Conservation (phyloP, 306 rosid genomes). For the Fagus crenata region DNA sequence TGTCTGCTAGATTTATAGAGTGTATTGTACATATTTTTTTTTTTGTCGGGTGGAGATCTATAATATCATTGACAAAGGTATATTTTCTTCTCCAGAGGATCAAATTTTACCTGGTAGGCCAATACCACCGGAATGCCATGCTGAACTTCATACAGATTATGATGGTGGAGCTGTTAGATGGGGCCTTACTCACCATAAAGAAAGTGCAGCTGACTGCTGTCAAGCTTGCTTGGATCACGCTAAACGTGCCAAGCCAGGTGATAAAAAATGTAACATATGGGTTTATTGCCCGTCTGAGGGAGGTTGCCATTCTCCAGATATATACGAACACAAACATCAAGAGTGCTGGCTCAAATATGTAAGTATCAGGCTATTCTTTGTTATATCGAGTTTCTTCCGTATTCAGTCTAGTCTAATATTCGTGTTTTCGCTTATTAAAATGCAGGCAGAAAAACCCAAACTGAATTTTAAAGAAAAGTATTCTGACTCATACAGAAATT, state of each 20-base stretch:
- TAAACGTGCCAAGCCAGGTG: slow-evolving; percentile 60
- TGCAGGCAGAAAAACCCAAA: slow-evolving; percentile 73
- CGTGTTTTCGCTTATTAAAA: slow-evolving; percentile 22
- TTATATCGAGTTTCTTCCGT: not conserved
- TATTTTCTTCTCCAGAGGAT: slow-evolving; percentile 49
- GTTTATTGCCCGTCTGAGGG: slow-evolving; percentile 87
- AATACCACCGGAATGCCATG: slow-evolving; percentile 62
- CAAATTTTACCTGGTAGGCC: slow-evolving; percentile 84
- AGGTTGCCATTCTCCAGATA: slow-evolving; percentile 93
- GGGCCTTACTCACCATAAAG: slow-evolving; percentile 94
- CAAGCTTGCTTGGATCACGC: slow-evolving; percentile 94
- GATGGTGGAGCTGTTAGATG: slow-evolving; percentile 87
- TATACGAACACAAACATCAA: slow-evolving; percentile 71
- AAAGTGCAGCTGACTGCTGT: slow-evolving; percentile 97
- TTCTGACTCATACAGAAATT: slow-evolving; percentile 62
- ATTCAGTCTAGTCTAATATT: slow-evolving; percentile 25
- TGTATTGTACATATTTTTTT: slow-evolving; percentile 8
- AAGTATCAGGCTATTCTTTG: slow-evolving; percentile 33
- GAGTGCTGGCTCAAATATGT: slow-evolving; percentile 98
- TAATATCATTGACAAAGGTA: slow-evolving; percentile 22
- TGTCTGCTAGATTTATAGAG: slow-evolving; percentile 23
- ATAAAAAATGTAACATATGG: slow-evolving; percentile 84
- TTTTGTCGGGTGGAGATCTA: slow-evolving; percentile 15
- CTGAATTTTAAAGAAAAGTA: slow-evolving; percentile 72
- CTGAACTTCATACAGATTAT: slow-evolving; percentile 82